A percentile compares a stretch with the other conserved stretches of the same genome.
These are phyloP conservation scores for Mucor irregularis DNA, from an alignment of 371 early-diverging fungal species.

Conservation along the genomic window DNA sequence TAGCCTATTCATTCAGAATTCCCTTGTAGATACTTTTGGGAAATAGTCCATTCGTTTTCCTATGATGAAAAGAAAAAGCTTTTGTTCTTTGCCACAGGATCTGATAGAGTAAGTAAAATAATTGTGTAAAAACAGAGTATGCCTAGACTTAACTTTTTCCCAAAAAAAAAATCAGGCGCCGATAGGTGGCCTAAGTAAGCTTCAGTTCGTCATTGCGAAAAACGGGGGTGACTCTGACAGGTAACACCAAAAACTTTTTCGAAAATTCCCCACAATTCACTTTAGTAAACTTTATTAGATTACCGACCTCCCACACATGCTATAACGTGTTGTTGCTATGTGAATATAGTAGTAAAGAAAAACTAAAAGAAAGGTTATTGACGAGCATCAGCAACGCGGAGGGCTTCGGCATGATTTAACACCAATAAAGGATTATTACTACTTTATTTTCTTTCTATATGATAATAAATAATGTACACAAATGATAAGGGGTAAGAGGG, in stretches of 20 bases:
- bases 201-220: constrained; percentile 95
- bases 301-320: constrained; percentile 84
- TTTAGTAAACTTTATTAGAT: constrained; percentile 13
- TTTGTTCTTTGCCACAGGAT: constrained; percentile 97
- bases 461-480: too few relatives aligned
- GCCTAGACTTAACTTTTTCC: too few relatives aligned
- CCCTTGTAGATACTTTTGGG: constrained; percentile 90
- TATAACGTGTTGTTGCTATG: constrained; percentile 93
- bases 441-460: too few relatives aligned
- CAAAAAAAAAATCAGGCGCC: constrained; percentile 82
- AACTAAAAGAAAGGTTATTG: constrained; percentile 73
- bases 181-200: constrained; percentile 85
- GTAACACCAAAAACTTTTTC: constrained; percentile 7
- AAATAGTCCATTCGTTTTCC: constrained; percentile 80
- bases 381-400: constrained; percentile 85
- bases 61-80: constrained; percentile 89
- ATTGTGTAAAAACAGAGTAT: too few relatives aligned
- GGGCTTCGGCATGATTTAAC: constrained; percentile 80
- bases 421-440: too few relatives aligned
- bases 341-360: constrained; percentile 80
- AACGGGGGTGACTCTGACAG: constrained; percentile 94
- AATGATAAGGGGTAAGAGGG: too few relatives aligned
- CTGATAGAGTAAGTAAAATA: constrained; percentile 80
- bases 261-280: too few relatives aligned
- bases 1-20: background rate